Evolutionary conservation across 2,329 filamentous ascomycete species (phyloP).

Genomic region (Ophiostoma australiae): DNA sequence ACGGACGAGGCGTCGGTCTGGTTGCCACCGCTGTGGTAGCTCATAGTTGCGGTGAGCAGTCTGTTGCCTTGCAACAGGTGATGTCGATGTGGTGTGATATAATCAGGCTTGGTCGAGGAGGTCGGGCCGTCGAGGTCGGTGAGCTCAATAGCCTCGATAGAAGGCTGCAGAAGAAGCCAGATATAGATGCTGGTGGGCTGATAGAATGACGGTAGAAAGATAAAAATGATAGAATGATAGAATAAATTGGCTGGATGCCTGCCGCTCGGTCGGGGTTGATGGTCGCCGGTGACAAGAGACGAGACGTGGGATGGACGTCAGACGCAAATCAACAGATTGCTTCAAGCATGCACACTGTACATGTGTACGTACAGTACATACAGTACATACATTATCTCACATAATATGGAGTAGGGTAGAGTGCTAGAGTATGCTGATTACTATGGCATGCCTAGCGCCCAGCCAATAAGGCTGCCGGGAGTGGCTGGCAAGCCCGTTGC

Average conservation of each 20-base stretch:
- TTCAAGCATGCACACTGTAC: no score
- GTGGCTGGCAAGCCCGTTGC: not conserved
- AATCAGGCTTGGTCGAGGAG: not conserved
- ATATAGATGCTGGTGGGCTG: not conserved
- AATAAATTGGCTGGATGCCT: not conserved
- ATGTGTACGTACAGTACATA: no score
- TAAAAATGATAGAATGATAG: no score
- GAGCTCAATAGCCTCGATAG: not conserved
- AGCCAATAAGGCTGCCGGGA: slow-evolving; percentile 9
- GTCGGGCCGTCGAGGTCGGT: not conserved
- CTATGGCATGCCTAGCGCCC: not conserved
- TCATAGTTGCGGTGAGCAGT: slow-evolving; percentile 13
- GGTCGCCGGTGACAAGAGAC: not conserved
- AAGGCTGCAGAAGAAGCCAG: not conserved
- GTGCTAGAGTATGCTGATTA: not conserved
- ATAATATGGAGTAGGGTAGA: not conserved
- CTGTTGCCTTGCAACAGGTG: not conserved
- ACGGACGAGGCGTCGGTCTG: not conserved
- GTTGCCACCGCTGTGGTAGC: slow-evolving; percentile 9
- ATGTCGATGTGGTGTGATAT: not conserved
- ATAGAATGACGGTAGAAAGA: no score
- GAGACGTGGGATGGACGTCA: not conserved
- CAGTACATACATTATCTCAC: no score
- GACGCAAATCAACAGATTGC: not conserved
- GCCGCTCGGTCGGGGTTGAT: not conserved